Evolutionary conservation across 2,329 filamentous ascomycete genomes (phyloP), one percentile per base, ranked within the genome.

Genomic region (Esteya vermicola): DNA sequence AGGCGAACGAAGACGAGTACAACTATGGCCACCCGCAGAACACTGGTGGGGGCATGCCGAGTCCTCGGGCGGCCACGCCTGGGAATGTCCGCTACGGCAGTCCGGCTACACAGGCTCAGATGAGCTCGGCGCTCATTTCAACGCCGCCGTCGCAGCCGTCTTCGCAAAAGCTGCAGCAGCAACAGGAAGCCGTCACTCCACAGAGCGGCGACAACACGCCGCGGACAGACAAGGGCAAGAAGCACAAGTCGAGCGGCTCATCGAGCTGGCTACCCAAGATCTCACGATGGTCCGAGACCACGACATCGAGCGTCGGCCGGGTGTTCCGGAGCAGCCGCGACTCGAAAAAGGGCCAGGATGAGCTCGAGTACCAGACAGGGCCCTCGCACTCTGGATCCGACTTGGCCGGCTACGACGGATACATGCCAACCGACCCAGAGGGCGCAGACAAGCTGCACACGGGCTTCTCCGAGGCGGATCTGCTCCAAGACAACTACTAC

Each of bases 251-350:
- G 1, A 81, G 74, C 54, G 77, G 78, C 43, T 91, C 85, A 1
- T 85, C 83, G 0, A 67, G 72, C 38, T 78, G 75, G 67, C 82
- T 93, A 45, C 86, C 88, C 20, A 95, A 93, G 64, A 88, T 94
- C 46, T 96, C 91, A 6, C 76, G 91, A 33, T 98, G 91, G 91
- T 96, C 89, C 0, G 91, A 93, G 62, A 96, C 89, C 3, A 98
- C 91, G 0, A 75, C 88, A 4, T 94, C 86, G 1, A 93, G 85
- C 45, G 77, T 86, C 33, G 79, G 84, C 33, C 81, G 81, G 50
- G 81, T 80, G 31, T 81, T 88, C 56, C 75, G 81, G 31, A 75
- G 73, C 51, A 84, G 76, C 54, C 74, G 70, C 51, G 67, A 71
- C 33, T 65, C 67, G 61, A 78, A 64, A 61, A 77, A 67, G 57